Conservation (phyloP, 2,329 filamentous ascomycete genomes). For the Colletotrichum chrysophilum region DNA sequence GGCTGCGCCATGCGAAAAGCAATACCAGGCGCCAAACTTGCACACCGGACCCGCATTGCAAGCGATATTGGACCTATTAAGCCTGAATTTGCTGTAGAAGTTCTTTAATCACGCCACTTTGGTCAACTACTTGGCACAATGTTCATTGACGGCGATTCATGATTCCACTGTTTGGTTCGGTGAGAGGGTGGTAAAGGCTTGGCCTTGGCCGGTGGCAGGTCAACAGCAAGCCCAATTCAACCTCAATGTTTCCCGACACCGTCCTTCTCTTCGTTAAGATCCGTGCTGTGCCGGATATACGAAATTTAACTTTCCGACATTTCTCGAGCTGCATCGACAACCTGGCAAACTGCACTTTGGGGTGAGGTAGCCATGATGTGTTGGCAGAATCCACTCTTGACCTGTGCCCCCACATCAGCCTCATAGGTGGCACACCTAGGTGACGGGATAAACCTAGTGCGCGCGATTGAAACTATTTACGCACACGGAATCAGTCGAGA, state of each 20-base stretch:
- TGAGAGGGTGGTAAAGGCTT: not conserved
- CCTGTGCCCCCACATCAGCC: not conserved
- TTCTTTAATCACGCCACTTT: not conserved
- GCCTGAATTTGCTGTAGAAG: not conserved
- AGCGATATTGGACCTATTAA: not conserved
- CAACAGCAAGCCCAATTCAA: not conserved
- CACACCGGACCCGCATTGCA: not conserved
- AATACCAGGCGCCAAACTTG: not conserved
- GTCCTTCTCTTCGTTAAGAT: not conserved
- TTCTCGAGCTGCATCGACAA: not conserved
- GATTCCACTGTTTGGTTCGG: not conserved
- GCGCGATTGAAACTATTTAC: not conserved
- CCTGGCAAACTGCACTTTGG: not conserved
- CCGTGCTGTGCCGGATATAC: not conserved
- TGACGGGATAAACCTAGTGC: not conserved
- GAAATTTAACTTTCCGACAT: not conserved
- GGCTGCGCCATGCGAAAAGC: slow-evolving; percentile 2
- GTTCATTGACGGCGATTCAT: not conserved
- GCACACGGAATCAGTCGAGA: not conserved
- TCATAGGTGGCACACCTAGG: not conserved
- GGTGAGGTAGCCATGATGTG: not conserved
- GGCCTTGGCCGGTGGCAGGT: not conserved
- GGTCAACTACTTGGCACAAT: not conserved
- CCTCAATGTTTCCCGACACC: not conserved
- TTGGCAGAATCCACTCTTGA: not conserved